Evolutionary conservation across 805 yeast species (phyloP).

Genomic region (Metschnikowia lochheadii): DNA sequence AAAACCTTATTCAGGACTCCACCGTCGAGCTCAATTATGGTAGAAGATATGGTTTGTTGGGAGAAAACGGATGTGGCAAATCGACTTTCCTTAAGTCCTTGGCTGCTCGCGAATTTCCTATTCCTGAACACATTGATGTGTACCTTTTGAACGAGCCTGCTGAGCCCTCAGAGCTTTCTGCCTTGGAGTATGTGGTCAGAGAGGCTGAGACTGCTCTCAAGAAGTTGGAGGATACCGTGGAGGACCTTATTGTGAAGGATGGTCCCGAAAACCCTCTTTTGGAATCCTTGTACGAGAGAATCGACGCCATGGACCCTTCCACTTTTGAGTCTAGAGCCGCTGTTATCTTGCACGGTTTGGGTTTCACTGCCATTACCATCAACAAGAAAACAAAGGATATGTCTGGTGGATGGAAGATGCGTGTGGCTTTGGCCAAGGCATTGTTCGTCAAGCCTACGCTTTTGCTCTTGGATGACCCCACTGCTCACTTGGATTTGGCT

Average conservation of each 20-base stretch:
- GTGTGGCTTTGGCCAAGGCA: constrained; percentile 97
- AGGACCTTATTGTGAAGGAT: constrained; percentile 79
- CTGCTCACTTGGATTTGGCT: constrained; percentile 98
- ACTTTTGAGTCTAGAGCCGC: constrained; percentile 98
- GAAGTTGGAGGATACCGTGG: constrained; percentile 86
- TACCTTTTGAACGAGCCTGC: constrained; percentile 97
- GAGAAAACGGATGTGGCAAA: constrained; percentile 99
- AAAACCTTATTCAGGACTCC: constrained; percentile 91
- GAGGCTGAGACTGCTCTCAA: constrained; percentile 94
- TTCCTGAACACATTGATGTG: constrained; percentile 87
- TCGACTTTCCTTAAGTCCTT: constrained; percentile 89
- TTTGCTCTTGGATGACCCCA: constrained; percentile 93
- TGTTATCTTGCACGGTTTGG: constrained; percentile 91
- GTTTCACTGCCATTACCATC: constrained; percentile 84
- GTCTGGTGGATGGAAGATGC: constrained; percentile 99
- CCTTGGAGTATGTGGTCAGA: constrained; percentile 92
- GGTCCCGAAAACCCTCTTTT: constrained; percentile 90
- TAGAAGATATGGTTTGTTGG: constrained; percentile 94
- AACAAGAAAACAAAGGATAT: constrained; percentile 94
- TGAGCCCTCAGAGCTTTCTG: constrained; percentile 85
- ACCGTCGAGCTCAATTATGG: constrained; percentile 91
- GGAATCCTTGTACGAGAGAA: constrained; percentile 90
- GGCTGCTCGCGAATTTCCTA: constrained; percentile 94
- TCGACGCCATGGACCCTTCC: constrained; percentile 91
- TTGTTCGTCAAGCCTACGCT: constrained; percentile 96